A percentile compares a stretch with the other conserved stretches of the same genome.
Evolutionary conservation across 2,329 filamentous ascomycete species (phyloP).

Genomic region (Anthostomella pinea): DNA sequence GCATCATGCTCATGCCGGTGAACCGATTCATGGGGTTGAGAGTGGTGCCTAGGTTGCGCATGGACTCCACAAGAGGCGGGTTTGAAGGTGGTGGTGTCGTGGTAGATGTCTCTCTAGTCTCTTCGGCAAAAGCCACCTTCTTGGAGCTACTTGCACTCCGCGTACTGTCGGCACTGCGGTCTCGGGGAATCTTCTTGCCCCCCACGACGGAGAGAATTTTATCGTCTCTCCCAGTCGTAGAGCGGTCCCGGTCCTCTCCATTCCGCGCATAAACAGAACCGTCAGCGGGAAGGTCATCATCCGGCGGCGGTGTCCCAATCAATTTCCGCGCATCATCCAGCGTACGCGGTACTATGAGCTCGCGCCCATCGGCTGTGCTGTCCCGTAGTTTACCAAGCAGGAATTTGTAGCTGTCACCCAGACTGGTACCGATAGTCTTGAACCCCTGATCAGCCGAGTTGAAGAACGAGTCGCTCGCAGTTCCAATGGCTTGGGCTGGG

Average conservation of each 20-base stretch:
- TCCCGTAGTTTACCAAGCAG: slow-evolving; percentile 85
- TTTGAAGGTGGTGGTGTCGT: slow-evolving; percentile 35
- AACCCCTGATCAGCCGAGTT: slow-evolving; percentile 87
- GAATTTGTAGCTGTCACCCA: slow-evolving; percentile 93
- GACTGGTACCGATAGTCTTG: slow-evolving; percentile 85
- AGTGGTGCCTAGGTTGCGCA: slow-evolving; percentile 75
- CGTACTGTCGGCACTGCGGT: slow-evolving; percentile 73
- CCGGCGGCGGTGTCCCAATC: slow-evolving; percentile 68
- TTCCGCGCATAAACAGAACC: slow-evolving; percentile 52
- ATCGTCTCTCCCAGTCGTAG: slow-evolving; percentile 48
- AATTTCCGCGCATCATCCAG: slow-evolving; percentile 89
- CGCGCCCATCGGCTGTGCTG: slow-evolving; percentile 48
- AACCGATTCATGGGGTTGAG: slow-evolving; percentile 82
- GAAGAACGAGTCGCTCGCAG: slow-evolving; percentile 79
- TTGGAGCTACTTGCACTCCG: slow-evolving; percentile 61
- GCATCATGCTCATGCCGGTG: slow-evolving; percentile 69
- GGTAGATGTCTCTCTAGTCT: slow-evolving; percentile 39
- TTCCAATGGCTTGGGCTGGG: slow-evolving; percentile 76
- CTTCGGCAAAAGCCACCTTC: slow-evolving; percentile 51
- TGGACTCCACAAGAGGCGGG: slow-evolving; percentile 71
- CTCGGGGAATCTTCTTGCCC: slow-evolving; percentile 60
- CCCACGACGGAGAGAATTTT: slow-evolving; percentile 69
- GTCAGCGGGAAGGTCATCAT: slow-evolving; percentile 59
- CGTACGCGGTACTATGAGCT: slow-evolving; percentile 74
- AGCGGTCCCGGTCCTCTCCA: slow-evolving; percentile 35